Evolutionary conservation across 345 rosid species (phyloP).

Genomic region (Gossypium stocksii): DNA sequence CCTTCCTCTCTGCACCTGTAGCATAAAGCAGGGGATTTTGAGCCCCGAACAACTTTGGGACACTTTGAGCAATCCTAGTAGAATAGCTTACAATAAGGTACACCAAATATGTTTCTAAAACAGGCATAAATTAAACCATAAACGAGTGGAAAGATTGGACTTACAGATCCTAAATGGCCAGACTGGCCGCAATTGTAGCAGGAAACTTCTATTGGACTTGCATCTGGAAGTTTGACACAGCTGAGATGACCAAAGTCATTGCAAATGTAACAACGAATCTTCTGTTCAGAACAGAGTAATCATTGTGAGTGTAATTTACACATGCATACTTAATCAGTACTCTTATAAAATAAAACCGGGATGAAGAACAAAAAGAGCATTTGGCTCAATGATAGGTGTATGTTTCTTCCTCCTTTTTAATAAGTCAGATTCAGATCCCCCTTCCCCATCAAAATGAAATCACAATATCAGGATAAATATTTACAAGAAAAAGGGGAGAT

Average conservation of each 20-base stretch:
- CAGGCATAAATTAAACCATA: not conserved
- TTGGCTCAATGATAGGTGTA: not conserved
- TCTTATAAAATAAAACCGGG: not conserved
- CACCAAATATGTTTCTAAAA: not conserved
- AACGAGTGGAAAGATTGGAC: not conserved
- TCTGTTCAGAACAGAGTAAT: conserved; percentile 16
- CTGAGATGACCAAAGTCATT: conserved; percentile 34
- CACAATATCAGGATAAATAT: not conserved
- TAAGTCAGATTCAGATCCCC: not conserved
- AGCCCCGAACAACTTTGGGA: not conserved
- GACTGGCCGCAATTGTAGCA: conserved; percentile 32
- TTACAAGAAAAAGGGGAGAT: not conserved
- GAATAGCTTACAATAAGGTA: conserved; percentile 9
- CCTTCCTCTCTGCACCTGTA: conserved; percentile 27
- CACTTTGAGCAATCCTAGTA: conserved; percentile 16
- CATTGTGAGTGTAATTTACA: not conserved
- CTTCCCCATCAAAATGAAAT: not conserved
- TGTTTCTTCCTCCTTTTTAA: not conserved
- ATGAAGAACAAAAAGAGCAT: not conserved
- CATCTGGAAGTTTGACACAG: conserved; percentile 14
- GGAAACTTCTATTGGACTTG: conserved; percentile 14
- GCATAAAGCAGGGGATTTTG: conserved; percentile 7
- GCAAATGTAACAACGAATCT: conserved; percentile 35
- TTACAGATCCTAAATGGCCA: conserved; percentile 34
- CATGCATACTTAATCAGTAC: not conserved